Conservation (phyloP, 805 yeast genomes). For the Pichia manshurica region DNA sequence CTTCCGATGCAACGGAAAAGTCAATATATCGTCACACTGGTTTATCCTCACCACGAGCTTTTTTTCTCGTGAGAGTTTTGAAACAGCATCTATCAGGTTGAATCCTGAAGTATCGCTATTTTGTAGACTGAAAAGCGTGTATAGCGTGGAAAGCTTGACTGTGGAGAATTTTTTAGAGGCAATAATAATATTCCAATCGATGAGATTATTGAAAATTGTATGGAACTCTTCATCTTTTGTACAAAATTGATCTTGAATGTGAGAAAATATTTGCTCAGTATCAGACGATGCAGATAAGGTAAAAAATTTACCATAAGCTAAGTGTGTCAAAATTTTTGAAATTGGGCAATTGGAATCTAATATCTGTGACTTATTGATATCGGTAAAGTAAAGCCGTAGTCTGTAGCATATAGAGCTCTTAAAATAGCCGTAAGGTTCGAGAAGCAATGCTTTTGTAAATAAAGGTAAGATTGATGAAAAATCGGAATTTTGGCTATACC, state of each 20-base stretch:
- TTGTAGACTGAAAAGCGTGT: conserved; percentile 12
- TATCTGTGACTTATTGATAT: not conserved
- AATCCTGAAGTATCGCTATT: not conserved
- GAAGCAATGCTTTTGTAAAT: not conserved
- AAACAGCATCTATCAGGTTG: conserved; percentile 5
- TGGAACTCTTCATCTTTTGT: not conserved
- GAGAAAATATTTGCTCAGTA: not conserved
- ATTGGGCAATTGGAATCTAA: not conserved
- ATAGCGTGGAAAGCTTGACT: conserved; percentile 17
- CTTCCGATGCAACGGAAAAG: conserved; percentile 1
- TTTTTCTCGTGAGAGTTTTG: conserved; percentile 7
- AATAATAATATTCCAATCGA: conserved; percentile 21
- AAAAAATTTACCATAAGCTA: not conserved
- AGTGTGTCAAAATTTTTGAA: not conserved
- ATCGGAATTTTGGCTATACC: not conserved
- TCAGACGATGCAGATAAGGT: not conserved
- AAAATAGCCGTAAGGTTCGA: conserved; percentile 8
- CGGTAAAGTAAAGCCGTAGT: not conserved
- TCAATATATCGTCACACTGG: conserved; percentile 14
- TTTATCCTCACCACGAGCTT: conserved; percentile 24
- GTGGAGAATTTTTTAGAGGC: conserved; percentile 20
- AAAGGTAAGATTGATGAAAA: not conserved
- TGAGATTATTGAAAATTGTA: conserved; percentile 11
- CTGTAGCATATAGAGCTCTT: not conserved
- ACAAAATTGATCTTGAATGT: too few relatives aligned